Evolutionary conservation across 2,329 filamentous ascomycete species (phyloP).

Genomic region (Aspergillus proliferans): DNA sequence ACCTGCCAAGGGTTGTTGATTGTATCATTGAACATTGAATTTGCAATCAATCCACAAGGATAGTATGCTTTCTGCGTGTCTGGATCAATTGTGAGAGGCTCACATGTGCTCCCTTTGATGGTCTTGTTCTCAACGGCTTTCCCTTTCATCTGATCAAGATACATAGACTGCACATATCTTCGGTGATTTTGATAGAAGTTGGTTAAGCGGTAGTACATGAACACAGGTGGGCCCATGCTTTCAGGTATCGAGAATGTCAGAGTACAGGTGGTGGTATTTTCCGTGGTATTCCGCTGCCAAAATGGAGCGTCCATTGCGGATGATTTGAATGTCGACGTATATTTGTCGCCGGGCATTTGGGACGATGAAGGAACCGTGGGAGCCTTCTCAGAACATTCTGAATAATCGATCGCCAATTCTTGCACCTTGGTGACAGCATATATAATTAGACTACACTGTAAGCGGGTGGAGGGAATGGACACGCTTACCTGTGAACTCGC

Average conservation of each 20-base stretch:
- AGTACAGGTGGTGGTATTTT: slow-evolving; percentile 54
- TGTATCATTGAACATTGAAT: slow-evolving; percentile 94
- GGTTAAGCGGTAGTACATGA: slow-evolving; percentile 90
- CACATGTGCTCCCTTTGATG: slow-evolving; percentile 66
- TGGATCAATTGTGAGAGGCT: slow-evolving; percentile 58
- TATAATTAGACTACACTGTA: not conserved
- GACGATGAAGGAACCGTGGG: slow-evolving; percentile 32
- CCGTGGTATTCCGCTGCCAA: slow-evolving; percentile 23
- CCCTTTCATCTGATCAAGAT: slow-evolving; percentile 75
- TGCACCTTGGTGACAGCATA: slow-evolving; percentile 57
- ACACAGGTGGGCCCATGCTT: slow-evolving; percentile 70
- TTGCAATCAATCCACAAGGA: slow-evolving; percentile 91
- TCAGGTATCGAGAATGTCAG: slow-evolving; percentile 75
- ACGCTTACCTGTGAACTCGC: slow-evolving; percentile 66
- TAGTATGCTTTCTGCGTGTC: slow-evolving; percentile 67
- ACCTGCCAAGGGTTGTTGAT: slow-evolving; percentile 59
- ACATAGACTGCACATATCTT: slow-evolving; percentile 86
- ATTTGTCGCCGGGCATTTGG: slow-evolving; percentile 36
- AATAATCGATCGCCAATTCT: slow-evolving; percentile 88
- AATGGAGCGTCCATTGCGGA: slow-evolving; percentile 33
- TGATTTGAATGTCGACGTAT: slow-evolving; percentile 67
- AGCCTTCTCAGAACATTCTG: slow-evolving; percentile 60
- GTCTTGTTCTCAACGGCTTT: slow-evolving; percentile 52
- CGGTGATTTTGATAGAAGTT: slow-evolving; percentile 99
- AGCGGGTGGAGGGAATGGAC: not conserved